Evolutionary conservation across 495 filamentous ascomycete species (phyloP).

Genomic region (Staphylotrichum longicolle): DNA sequence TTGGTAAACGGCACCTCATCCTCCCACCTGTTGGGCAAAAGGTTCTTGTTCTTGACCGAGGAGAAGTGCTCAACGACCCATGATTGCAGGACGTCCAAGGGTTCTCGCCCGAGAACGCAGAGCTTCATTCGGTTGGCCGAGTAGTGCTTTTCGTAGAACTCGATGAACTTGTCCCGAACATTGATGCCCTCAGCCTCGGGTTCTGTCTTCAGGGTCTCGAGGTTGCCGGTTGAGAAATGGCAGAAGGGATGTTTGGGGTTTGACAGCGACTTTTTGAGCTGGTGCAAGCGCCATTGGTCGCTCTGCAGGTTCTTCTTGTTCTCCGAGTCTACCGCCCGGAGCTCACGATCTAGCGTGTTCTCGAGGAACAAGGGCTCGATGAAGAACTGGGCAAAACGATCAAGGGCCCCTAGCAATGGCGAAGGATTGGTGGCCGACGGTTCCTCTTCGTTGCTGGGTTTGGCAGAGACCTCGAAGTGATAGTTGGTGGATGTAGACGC

Average conservation of each 20-base stretch:
- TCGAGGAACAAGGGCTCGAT: constrained; percentile 85
- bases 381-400: constrained; percentile 98
- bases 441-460: constrained; percentile 55
- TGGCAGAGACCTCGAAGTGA: constrained; percentile 90
- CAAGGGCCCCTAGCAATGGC: constrained; percentile 83
- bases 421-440: constrained; percentile 56
- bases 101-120: constrained; percentile 82
- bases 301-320: constrained; percentile 99
- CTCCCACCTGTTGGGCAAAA: constrained; percentile 80
- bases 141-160: constrained; percentile 87
- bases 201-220: constrained; percentile 81
- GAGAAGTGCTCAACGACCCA: constrained; percentile 91
- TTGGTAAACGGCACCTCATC: constrained; percentile 64
- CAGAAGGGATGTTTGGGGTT: constrained; percentile 91
- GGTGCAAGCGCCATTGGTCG: constrained; percentile 88
- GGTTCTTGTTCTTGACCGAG: constrained; percentile 77
- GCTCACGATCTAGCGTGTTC: constrained; percentile 86
- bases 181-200: constrained; percentile 81
- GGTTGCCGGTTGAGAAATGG: constrained; percentile 93
- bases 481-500: constrained; percentile 94
- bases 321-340: constrained; percentile 93
- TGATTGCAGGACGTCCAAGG: constrained; percentile 79
- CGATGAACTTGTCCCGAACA: constrained; percentile 90
- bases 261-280: constrained; percentile 86
- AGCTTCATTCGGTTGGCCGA: constrained; percentile 97